These are phyloP conservation scores for Lathyrus sativus DNA, from an alignment of 306 rosid genomes.

Conservation along the genomic window DNA sequence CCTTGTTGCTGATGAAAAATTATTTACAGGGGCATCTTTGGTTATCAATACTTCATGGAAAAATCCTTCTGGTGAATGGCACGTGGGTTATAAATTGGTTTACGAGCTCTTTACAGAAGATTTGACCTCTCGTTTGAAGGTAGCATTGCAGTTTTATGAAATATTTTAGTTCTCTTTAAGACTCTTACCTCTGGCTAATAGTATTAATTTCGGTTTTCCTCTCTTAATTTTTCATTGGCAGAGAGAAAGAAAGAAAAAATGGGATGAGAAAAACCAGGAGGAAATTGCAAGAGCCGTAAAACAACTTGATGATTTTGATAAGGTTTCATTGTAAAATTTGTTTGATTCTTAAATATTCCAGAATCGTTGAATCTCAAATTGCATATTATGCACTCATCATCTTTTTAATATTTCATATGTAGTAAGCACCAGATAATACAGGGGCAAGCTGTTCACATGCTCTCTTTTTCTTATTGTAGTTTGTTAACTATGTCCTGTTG, in stretches of 20 bases:
- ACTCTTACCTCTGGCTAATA: slow-evolving; percentile 20
- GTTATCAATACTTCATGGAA: slow-evolving; percentile 77
- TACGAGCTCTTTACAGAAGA: slow-evolving; percentile 81
- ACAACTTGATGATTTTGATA: slow-evolving; percentile 82
- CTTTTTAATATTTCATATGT: neutral
- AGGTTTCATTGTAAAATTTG: slow-evolving; percentile 58
- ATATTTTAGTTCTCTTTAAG: slow-evolving; percentile 31
- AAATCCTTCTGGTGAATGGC: slow-evolving; percentile 99
- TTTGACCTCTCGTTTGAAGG: slow-evolving; percentile 89
- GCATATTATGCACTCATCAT: slow-evolving; percentile 13
- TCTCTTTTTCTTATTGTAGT: slow-evolving; percentile 8
- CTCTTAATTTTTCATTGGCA: slow-evolving; percentile 42
- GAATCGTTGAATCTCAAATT: slow-evolving; percentile 12
- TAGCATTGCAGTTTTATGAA: slow-evolving; percentile 40
- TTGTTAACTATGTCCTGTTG: neutral
- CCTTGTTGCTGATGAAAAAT: slow-evolving; percentile 30
- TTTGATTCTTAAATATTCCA: slow-evolving; percentile 24
- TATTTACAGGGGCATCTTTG: slow-evolving; percentile 69
- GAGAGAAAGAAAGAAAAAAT: slow-evolving; percentile 85
- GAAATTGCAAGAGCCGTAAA: slow-evolving; percentile 81
- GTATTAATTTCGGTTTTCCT: slow-evolving; percentile 27
- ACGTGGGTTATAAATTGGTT: slow-evolving; percentile 78
- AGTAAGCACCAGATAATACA: slow-evolving; percentile 15
- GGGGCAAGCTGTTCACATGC: slow-evolving; percentile 29
- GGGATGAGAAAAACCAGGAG: slow-evolving; percentile 91